A percentile compares a stretch with the other conserved stretches of the same genome.
Conservation (phyloP, 2,329 filamentous ascomycete genomes). For the Aspergillus ochraceus region DNA sequence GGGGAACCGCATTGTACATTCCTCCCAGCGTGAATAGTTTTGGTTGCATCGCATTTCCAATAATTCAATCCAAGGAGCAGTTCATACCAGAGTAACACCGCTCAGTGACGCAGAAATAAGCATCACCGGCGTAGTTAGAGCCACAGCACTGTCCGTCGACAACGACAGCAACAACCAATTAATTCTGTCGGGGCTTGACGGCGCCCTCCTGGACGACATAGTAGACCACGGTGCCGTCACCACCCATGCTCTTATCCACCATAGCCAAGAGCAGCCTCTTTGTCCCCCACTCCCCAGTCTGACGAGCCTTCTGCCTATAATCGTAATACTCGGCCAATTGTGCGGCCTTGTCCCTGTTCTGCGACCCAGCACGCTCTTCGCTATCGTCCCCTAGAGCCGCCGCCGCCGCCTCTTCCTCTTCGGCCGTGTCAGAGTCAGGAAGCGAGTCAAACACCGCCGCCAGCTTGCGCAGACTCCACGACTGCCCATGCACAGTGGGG, state of each 20-base stretch:
- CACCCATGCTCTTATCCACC: conserved; percentile 49
- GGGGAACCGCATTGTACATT: not conserved
- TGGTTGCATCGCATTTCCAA: not conserved
- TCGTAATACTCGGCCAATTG: conserved; percentile 35
- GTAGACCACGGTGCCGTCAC: conserved; percentile 64
- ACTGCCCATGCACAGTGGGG: conserved; percentile 59
- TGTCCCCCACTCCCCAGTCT: conserved; percentile 42
- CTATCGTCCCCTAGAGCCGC: conserved; percentile 8
- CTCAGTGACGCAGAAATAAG: not conserved
- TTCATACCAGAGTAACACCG: not conserved
- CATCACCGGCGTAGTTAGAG: not conserved
- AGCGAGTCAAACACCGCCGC: conserved; percentile 59
- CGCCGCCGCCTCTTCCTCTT: conserved; percentile 3
- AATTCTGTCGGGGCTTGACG: conserved; percentile 66
- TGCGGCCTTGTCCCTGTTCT: conserved; percentile 25
- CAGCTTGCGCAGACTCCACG: conserved; percentile 58
- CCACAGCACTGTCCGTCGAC: not conserved
- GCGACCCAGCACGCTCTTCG: conserved; percentile 13
- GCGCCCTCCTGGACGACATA: conserved; percentile 65
- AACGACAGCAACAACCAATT: conserved; percentile 1
- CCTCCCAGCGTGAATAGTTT: not conserved
- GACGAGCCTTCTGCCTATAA: conserved; percentile 23
- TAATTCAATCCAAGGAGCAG: not conserved
- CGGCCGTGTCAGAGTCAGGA: conserved; percentile 28
- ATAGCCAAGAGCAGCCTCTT: conserved; percentile 61